Percentiles rank a stretch among this genome's conserved stretches.
Evolutionary conservation across 1,284 basidiomycete genomes (phyloP).

Genomic region (Phaffia rhodozyma): DNA sequence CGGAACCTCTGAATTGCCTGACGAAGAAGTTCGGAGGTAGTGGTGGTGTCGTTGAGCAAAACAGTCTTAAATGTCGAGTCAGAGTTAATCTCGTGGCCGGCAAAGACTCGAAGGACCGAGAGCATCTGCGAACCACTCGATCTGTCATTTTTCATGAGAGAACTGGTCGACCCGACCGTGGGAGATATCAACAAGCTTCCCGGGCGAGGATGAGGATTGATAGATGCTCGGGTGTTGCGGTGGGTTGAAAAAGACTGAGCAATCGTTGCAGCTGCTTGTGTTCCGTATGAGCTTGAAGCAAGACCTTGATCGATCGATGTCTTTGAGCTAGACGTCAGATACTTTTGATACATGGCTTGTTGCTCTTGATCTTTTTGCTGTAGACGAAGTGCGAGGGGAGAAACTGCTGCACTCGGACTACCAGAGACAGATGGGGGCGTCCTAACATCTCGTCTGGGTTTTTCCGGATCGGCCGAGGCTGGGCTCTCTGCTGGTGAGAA

Average conservation of each 20-base stretch:
- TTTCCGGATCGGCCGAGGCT: not conserved
- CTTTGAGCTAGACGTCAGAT: conserved; percentile 65
- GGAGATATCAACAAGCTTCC: conserved; percentile 37
- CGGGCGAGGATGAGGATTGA: conserved; percentile 30
- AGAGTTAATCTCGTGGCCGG: conserved; percentile 63
- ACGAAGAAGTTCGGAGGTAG: conserved; percentile 65
- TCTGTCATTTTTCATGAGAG: conserved; percentile 15
- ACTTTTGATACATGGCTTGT: conserved; percentile 76
- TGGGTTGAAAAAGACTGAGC: conserved; percentile 31
- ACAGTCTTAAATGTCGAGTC: conserved; percentile 98
- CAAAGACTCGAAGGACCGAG: conserved; percentile 89
- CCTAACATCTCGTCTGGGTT: too few species aligned
- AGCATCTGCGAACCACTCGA: conserved; percentile 36
- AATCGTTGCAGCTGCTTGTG: conserved; percentile 28
- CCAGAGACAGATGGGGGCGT: conserved; percentile 34
- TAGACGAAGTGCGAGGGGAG: conserved; percentile 49
- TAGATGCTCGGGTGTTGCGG: conserved; percentile 22
- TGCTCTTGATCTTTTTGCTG: conserved; percentile 79
- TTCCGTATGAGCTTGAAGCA: conserved; percentile 20
- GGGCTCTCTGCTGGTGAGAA: not conserved
- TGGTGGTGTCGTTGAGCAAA: conserved; percentile 73
- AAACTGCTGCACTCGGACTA: conserved; percentile 26
- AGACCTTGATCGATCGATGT: conserved; percentile 48
- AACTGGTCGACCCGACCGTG: not conserved
- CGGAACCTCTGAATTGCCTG: conserved; percentile 92